These are phyloP conservation scores for Stephania yunnanensis DNA, from an alignment of 164 flowering plant species.

Conservation along the genomic window DNA sequence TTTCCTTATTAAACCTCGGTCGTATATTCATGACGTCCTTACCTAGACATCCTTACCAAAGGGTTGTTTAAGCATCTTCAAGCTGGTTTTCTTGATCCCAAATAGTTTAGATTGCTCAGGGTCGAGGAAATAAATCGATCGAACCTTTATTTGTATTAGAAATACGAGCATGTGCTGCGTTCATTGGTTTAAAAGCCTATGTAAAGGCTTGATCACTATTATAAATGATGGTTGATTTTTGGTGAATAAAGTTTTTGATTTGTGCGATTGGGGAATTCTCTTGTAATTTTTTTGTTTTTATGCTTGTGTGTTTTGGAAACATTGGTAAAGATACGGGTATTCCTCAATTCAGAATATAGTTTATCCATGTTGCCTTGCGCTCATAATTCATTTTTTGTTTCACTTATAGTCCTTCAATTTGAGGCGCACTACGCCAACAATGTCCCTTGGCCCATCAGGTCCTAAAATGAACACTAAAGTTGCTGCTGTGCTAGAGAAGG, in stretches of 20 bases:
- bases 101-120: too few relatives aligned
- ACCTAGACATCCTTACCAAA: too few relatives aligned
- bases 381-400: slow-evolving; percentile 1
- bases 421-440: slow-evolving; percentile 48
- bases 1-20: too few relatives aligned
- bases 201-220: background rate
- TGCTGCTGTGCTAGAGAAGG: slow-evolving; percentile 79
- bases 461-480: slow-evolving; percentile 49
- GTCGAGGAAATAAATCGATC: too few relatives aligned
- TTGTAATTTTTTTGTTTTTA: background rate
- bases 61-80: too few relatives aligned
- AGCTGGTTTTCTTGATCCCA: too few relatives aligned
- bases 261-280: too few relatives aligned
- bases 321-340: background rate
- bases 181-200: background rate
- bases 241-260: too few relatives aligned
- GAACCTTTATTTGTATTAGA: too few relatives aligned
- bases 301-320: background rate
- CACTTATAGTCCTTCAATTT: slow-evolving; percentile 66
- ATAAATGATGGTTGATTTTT: background rate
- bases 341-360: background rate
- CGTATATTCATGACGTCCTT: too few relatives aligned
- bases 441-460: slow-evolving; percentile 27
- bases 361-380: background rate
- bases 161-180: too few relatives aligned